Percentiles rank a stretch among this genome's conserved stretches.
phyloP scores from a whole-genome alignment of 176 grass and related monocot genomes.

The Alloteropsis semialata region DNA sequence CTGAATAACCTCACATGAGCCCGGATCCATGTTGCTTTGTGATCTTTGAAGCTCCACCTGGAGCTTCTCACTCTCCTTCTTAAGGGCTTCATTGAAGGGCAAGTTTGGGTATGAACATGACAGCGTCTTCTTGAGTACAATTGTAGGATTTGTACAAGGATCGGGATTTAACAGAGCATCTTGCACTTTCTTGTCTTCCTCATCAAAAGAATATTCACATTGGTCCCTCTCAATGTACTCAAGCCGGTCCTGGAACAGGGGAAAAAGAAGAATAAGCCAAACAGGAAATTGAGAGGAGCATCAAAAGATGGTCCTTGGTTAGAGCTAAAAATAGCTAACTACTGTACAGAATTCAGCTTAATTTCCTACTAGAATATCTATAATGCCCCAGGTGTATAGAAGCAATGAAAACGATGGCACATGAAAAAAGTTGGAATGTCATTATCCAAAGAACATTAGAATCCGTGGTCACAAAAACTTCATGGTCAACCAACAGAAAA shows the following conservation, averaged over 20 bases:
- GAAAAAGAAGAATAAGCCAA: conserved; percentile 3
- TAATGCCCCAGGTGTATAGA: not conserved
- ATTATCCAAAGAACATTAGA: not conserved
- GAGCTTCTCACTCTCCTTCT: conserved; percentile 94
- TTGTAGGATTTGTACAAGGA: conserved; percentile 48
- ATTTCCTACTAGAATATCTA: not conserved
- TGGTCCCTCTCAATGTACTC: conserved; percentile 92
- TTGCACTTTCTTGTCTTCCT: conserved; percentile 95
- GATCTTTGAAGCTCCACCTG: conserved; percentile 93
- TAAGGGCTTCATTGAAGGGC: conserved; percentile 82
- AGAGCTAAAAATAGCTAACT: conserved; percentile 12
- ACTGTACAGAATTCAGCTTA: not conserved
- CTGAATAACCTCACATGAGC: conserved; percentile 86
- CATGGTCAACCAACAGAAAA: conserved; percentile 18
- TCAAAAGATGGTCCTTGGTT: not conserved
- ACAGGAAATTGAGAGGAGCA: not conserved
- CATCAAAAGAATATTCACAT: conserved; percentile 92
- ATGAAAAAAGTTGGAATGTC: not conserved
- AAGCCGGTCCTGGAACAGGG: conserved; percentile 60
- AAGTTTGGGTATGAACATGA: conserved; percentile 93
- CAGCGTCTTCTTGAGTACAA: conserved; percentile 83
- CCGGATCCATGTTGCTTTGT: conserved; percentile 73
- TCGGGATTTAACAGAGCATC: conserved; percentile 77
- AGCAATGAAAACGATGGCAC: conserved; percentile 15
- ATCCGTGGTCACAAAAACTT: conserved; percentile 16